Percentiles rank a stretch among this genome's conserved stretches.
These are phyloP conservation scores for Stephania japonica DNA, from an alignment of 164 flowering plant genomes.

Conservation along the genomic window DNA sequence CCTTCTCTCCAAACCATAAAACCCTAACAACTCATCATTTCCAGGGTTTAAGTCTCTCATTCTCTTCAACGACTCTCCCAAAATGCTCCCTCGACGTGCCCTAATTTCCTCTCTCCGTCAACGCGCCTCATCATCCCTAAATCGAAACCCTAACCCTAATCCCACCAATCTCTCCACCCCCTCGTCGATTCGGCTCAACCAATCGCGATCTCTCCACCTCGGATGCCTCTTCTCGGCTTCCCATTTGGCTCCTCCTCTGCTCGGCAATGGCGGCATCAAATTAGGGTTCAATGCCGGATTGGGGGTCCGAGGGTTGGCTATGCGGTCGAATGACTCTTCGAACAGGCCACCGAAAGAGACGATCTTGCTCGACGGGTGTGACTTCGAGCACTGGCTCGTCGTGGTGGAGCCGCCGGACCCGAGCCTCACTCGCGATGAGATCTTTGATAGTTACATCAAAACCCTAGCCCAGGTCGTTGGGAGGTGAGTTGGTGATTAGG, in stretches of 20 bases:
- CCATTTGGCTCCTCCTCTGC: not conserved
- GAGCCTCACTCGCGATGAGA: slow-evolving; percentile 14
- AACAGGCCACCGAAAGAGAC: slow-evolving; percentile 17
- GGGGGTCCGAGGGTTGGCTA: slow-evolving; percentile 1
- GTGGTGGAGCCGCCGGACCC: slow-evolving; percentile 17
- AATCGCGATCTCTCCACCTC: not conserved
- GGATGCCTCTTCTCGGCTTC: slow-evolving; percentile 1
- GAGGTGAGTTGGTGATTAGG: slow-evolving; percentile 17
- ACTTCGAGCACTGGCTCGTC: slow-evolving; percentile 25
- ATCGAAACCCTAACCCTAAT: not conserved
- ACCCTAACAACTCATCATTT: not conserved
- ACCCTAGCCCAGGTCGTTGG: slow-evolving; percentile 29
- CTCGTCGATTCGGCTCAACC: not conserved
- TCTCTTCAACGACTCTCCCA: not conserved
- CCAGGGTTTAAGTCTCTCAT: slow-evolving; percentile 1
- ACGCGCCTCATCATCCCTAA: slow-evolving; percentile 3
- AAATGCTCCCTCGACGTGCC: slow-evolving; percentile 13
- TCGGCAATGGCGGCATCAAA: not conserved
- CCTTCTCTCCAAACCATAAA: not conserved
- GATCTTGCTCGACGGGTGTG: slow-evolving; percentile 21
- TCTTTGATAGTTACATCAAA: slow-evolving; percentile 27
- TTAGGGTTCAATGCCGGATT: not conserved
- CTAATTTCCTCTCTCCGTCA: slow-evolving; percentile 6
- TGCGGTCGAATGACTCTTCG: slow-evolving; percentile 11
- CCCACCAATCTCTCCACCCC: not conserved